phyloP scores from a whole-genome alignment of 306 rosid species.

The Gynostemma pentaphyllum region DNA sequence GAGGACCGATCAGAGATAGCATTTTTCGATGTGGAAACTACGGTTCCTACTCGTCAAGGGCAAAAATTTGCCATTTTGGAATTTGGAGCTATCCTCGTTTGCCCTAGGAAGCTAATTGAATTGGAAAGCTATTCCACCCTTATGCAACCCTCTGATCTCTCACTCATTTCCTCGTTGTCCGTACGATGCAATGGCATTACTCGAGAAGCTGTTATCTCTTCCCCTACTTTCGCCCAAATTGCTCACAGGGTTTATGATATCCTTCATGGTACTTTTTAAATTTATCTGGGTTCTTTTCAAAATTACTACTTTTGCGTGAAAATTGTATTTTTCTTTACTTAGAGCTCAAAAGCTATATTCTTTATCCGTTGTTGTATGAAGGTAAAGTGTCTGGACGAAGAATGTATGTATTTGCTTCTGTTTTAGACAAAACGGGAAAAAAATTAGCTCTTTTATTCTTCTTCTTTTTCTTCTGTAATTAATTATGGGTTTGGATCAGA shows the following conservation, averaged over 20 bases:
- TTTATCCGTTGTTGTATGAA: background rate
- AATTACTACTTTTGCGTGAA: background rate
- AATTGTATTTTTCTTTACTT: background rate
- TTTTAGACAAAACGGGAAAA: background rate
- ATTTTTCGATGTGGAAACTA: slow-evolving; percentile 89
- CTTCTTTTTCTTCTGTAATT: background rate
- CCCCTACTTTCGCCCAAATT: slow-evolving; percentile 57
- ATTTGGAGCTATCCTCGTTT: slow-evolving; percentile 80
- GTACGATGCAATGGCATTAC: slow-evolving; percentile 82
- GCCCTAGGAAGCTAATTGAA: slow-evolving; percentile 79
- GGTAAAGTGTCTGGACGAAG: background rate
- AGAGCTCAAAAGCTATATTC: background rate
- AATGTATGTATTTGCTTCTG: background rate
- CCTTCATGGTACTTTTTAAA: slow-evolving; percentile 52
- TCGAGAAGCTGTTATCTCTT: slow-evolving; percentile 38
- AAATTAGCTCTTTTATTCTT: background rate
- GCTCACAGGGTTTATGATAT: slow-evolving; percentile 57
- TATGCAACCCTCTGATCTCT: slow-evolving; percentile 47
- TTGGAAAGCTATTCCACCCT: slow-evolving; percentile 56
- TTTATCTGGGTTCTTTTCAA: background rate
- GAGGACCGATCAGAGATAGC: slow-evolving; percentile 73
- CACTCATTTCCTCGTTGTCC: slow-evolving; percentile 51
- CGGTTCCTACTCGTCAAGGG: slow-evolving; percentile 56
- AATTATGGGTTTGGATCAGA: background rate
- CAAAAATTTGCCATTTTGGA: slow-evolving; percentile 52